A percentile compares a stretch with the other conserved stretches of the same genome.
These are phyloP conservation scores for Pythium coloratum DNA, from an alignment of 352 stramenopile species.

Conservation along the genomic window DNA sequence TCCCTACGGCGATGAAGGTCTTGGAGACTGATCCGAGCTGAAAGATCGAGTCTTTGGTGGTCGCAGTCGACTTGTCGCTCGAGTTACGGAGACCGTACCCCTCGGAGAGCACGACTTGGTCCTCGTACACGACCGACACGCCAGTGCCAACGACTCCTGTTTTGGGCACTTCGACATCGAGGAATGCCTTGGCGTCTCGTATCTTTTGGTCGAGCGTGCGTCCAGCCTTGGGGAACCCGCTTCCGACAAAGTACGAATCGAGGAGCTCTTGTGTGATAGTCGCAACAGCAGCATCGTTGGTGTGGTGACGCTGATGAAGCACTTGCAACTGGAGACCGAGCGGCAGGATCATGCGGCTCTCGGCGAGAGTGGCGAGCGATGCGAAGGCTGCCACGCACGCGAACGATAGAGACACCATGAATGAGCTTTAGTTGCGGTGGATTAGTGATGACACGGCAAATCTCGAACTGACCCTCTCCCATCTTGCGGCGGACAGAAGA, in stretches of 20 bases:
- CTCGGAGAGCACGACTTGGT: constrained; percentile 32
- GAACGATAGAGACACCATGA: no score
- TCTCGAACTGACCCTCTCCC: no score
- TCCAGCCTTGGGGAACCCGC: constrained; percentile 37
- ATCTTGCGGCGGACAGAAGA: no score
- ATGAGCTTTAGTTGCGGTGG: no score
- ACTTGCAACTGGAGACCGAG: no score
- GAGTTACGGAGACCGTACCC: constrained; percentile 14
- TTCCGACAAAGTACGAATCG: constrained; percentile 33
- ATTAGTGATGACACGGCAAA: no score
- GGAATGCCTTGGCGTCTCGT: constrained; percentile 40
- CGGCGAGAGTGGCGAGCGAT: no score
- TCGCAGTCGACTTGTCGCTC: constrained; percentile 33
- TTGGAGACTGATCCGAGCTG: constrained; percentile 74
- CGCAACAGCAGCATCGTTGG: background rate
- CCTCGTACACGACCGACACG: constrained; percentile 52
- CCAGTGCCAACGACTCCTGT: constrained; percentile 37
- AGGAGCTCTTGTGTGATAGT: constrained; percentile 25
- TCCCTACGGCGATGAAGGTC: constrained; percentile 48
- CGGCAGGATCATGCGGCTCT: no score
- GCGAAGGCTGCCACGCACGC: no score
- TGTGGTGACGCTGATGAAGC: no score
- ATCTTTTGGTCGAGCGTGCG: constrained; percentile 48
- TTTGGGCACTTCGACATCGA: constrained; percentile 41
- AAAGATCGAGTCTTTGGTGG: constrained; percentile 50